phyloP scores from a whole-genome alignment of 202 grass and related monocot genomes.

The Elaeis oleifera region DNA sequence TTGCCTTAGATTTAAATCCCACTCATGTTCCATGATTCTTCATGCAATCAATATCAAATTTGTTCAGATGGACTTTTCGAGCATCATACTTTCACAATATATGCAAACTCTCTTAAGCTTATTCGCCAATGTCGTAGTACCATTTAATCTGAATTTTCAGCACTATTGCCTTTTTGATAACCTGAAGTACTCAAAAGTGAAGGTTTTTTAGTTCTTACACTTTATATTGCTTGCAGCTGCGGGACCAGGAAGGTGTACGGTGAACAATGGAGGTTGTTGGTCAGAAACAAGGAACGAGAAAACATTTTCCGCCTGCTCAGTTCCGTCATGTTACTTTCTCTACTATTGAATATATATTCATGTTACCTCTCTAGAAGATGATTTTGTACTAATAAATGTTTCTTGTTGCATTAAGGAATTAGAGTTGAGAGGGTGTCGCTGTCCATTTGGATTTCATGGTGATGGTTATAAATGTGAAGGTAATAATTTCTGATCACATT shows the following conservation, averaged over 20 bases:
- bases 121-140: too few species aligned
- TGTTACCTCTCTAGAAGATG: background rate
- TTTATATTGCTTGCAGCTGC: slow-evolving; percentile 33
- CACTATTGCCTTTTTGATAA: too few species aligned
- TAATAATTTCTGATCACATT: slow-evolving; percentile 5
- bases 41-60: too few species aligned
- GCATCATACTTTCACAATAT: too few species aligned
- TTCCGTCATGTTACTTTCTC: slow-evolving; percentile 6
- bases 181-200: too few species aligned
- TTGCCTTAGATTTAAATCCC: too few species aligned
- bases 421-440: slow-evolving; percentile 45
- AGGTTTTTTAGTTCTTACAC: too few species aligned
- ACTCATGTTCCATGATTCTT: too few species aligned
- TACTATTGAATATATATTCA: too few species aligned
- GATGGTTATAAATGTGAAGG: slow-evolving; percentile 65
- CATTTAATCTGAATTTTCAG: too few species aligned
- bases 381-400: slow-evolving; percentile 2
- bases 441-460: slow-evolving; percentile 69
- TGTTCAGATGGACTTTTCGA: too few species aligned
- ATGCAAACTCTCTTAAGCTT: too few species aligned
- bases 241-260: slow-evolving; percentile 68
- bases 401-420: slow-evolving; percentile 31
- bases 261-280: slow-evolving; percentile 80
- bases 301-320: slow-evolving; percentile 75
- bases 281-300: slow-evolving; percentile 38